These are phyloP conservation scores for Rossbeevera mucosa DNA, from an alignment of 768 basidiomycete genomes.

Conservation along the genomic window DNA sequence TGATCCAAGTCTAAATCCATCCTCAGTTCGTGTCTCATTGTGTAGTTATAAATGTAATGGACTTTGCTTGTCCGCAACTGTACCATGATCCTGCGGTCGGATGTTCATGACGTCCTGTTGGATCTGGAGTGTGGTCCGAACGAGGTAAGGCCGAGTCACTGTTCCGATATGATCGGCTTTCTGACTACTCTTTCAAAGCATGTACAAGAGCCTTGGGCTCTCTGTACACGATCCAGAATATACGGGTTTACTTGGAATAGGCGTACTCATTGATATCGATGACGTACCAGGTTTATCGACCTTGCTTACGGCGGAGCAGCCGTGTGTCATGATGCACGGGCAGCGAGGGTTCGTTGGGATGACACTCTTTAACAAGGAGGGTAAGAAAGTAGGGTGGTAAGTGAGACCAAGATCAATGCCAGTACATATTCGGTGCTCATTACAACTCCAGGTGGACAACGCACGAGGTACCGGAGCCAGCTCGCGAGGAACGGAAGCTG, in stretches of 20 bases:
- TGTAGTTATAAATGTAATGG: no score
- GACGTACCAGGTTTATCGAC: constrained; percentile 19
- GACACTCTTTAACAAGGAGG: constrained; percentile 23
- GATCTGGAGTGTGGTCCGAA: constrained; percentile 28
- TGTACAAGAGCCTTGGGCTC: constrained; percentile 20
- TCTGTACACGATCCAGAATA: constrained; percentile 23
- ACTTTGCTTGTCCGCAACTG: no score
- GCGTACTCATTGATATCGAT: constrained; percentile 15
- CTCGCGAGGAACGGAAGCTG: constrained; percentile 28
- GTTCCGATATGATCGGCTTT: neutral
- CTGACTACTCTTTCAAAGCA: constrained; percentile 13
- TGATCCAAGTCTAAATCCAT: no score
- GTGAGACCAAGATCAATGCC: neutral
- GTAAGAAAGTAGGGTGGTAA: constrained; percentile 24
- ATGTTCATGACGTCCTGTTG: no score
- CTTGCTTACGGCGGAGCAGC: constrained; percentile 17
- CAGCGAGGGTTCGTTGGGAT: constrained; percentile 27
- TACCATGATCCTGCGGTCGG: no score
- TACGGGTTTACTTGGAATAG: constrained; percentile 26
- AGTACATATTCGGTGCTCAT: neutral
- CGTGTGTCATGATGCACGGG: constrained; percentile 30
- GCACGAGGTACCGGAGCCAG: constrained; percentile 23
- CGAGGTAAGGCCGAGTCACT: constrained; percentile 13
- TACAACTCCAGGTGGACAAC: constrained; percentile 25
- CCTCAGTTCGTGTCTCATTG: no score